Conservation (phyloP, 106 monocot genomes). For the Iris macrosiphon region DNA sequence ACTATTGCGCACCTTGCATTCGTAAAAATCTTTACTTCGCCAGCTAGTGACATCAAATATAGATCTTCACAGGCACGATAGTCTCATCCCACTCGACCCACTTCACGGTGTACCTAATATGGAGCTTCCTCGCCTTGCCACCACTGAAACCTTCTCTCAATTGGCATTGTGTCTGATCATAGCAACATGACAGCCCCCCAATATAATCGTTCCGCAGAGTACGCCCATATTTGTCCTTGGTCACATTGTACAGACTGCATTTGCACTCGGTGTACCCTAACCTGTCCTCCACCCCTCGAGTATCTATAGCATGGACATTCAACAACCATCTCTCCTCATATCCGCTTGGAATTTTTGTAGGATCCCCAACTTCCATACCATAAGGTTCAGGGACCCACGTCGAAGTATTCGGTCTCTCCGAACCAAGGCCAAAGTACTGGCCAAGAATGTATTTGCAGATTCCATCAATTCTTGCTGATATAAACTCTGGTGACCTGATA, state of each 20-base stretch:
- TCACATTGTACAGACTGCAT: constrained; percentile 72
- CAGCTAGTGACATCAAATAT: constrained; percentile 69
- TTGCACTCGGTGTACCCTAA: constrained; percentile 72
- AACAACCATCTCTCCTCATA: constrained; percentile 71
- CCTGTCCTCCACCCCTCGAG: constrained; percentile 53
- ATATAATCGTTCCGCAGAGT: constrained; percentile 31
- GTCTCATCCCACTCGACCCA: constrained; percentile 61
- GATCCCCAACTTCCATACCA: constrained; percentile 67
- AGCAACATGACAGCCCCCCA: constrained; percentile 73
- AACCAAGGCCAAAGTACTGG: constrained; percentile 81
- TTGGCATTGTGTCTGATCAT: constrained; percentile 55
- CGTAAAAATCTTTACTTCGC: too few relatives aligned
- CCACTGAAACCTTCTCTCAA: constrained; percentile 25
- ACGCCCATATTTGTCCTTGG: constrained; percentile 27
- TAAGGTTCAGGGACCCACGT: constrained; percentile 79
- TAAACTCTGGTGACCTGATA: constrained; percentile 6
- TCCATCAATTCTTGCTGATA: constrained; percentile 38
- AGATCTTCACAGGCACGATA: constrained; percentile 67
- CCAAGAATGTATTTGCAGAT: constrained; percentile 32
- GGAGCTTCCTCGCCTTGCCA: constrained; percentile 30
- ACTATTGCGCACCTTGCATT: constrained; percentile 29
- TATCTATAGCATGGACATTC: constrained; percentile 89
- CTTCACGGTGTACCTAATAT: constrained; percentile 59
- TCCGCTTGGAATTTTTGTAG: constrained; percentile 34
- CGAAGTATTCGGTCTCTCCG: constrained; percentile 58